A percentile compares a stretch with the other conserved stretches of the same genome.
These are phyloP conservation scores for Metschnikowia dekortorum DNA, from an alignment of 805 yeast species.

Conservation along the genomic window DNA sequence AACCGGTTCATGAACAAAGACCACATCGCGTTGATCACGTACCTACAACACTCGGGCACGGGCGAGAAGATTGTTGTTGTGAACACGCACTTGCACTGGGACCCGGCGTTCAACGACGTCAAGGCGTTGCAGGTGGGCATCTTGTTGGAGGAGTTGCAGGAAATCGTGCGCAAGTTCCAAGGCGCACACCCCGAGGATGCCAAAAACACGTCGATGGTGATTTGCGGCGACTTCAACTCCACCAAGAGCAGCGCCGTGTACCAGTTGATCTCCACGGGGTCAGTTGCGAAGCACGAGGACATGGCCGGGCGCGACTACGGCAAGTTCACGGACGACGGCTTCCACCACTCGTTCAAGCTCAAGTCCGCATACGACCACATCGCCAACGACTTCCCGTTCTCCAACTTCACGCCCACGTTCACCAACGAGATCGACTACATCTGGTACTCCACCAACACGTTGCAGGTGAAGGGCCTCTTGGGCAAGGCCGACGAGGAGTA, in stretches of 20 bases:
- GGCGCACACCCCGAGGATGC: slow-evolving; percentile 46
- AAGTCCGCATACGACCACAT: slow-evolving; percentile 80
- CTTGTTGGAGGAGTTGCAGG: slow-evolving; percentile 80
- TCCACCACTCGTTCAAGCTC: slow-evolving; percentile 73
- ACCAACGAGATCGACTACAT: slow-evolving; percentile 92
- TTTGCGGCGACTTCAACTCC: slow-evolving; percentile 96
- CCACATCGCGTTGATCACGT: slow-evolving; percentile 76
- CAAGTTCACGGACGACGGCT: slow-evolving; percentile 82
- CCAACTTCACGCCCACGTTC: slow-evolving; percentile 90
- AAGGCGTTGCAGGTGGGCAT: slow-evolving; percentile 94
- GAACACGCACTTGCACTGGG: slow-evolving; percentile 98
- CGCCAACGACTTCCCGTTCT: slow-evolving; percentile 82
- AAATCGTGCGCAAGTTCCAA: slow-evolving; percentile 47
- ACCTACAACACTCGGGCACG: slow-evolving; percentile 67
- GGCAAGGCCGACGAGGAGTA: slow-evolving; percentile 83
- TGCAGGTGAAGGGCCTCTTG: slow-evolving; percentile 78
- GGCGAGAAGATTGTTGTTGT: slow-evolving; percentile 72
- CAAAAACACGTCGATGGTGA: slow-evolving; percentile 67
- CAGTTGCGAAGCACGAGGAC: slow-evolving; percentile 74
- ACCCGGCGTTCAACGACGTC: slow-evolving; percentile 93
- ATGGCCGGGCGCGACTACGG: slow-evolving; percentile 88
- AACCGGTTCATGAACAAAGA: slow-evolving; percentile 96
- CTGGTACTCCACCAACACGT: slow-evolving; percentile 83
- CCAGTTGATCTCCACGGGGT: slow-evolving; percentile 79
- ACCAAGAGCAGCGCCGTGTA: slow-evolving; percentile 85